Base-by-base conservation (phyloP, 441 rosid genomes). In the Jatropha multifida region DNA sequence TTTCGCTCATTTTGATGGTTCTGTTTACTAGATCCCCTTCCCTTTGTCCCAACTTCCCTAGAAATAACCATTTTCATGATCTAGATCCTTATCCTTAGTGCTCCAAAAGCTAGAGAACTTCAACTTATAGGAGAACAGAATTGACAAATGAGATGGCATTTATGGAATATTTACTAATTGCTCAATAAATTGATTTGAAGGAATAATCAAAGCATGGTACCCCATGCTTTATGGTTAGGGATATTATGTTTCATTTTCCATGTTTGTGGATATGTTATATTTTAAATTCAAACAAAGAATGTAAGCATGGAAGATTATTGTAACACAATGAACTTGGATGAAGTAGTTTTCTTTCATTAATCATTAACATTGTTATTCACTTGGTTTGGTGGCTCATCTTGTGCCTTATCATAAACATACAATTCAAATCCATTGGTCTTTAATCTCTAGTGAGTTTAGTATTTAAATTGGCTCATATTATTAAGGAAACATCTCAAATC, bases 1-100 rank as follows among this genome's bases (percentile, higher is more conserved):
- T 60, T 72, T 62, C 15, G 10, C 37, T 49, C 18, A 5, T 2
- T 10, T 44, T 37, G 68, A 58, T 41, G 20, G 20, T 23, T 13
- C 41, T 58, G 67, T 58, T 71, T 67, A 38, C 63, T 42, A 42
- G 56, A 59, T 42, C 42, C 40, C 40, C 20, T 72, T 48, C 6
- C 32, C 44, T 60, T 23, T 11, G 60, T 60, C 42, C n/a, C 11
- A 56, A 70, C 23, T 23, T 23, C 23, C 23, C 23, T 23, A 23
- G 23, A 41, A 38, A n/a, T 56, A 40, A 5, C 51, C 32, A 14
- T 42, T 71, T 56, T 23, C 38, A 41, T 56, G 51, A 58, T 1
- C 26, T 56, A 48, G 38, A 10, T 44, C 54, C 12, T 52, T 52
- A 70, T 40, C 48, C 20, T 56, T 58, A 18, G 15, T 71, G 23